phyloP scores from a whole-genome alignment of 2,329 filamentous ascomycete species.

The Lecanicillium sp. region DNA sequence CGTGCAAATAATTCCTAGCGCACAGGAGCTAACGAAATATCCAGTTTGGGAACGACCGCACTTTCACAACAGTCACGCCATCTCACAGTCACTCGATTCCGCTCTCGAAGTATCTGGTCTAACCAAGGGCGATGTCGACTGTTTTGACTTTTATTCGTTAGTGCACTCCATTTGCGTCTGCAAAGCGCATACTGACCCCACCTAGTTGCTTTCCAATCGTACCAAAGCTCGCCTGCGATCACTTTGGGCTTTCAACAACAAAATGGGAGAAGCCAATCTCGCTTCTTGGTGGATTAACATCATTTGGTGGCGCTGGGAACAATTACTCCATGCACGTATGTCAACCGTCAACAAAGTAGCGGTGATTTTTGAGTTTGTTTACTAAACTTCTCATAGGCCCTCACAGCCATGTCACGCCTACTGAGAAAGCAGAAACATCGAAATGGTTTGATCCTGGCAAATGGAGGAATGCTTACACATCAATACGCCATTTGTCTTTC shows the following conservation, averaged over 20 bases:
- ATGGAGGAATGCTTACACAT: constrained; percentile 57
- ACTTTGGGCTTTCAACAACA: constrained; percentile 44
- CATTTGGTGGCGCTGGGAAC: constrained; percentile 62
- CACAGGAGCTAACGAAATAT: too few species aligned
- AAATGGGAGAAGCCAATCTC: constrained; percentile 44
- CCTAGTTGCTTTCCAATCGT: constrained; percentile 61
- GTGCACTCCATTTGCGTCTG: constrained; percentile 9
- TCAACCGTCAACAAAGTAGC: constrained; percentile 21
- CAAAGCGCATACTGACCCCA: background rate
- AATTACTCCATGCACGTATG: constrained; percentile 62
- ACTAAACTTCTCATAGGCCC: constrained; percentile 15
- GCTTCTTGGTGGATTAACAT: constrained; percentile 56
- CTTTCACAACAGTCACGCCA: constrained; percentile 48
- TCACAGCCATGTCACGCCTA: constrained; percentile 47
- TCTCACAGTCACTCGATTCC: constrained; percentile 48
- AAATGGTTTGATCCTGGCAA: constrained; percentile 53
- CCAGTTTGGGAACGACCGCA: constrained; percentile 54
- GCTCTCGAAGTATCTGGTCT: constrained; percentile 40
- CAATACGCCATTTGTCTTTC: constrained; percentile 55
- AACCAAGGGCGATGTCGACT: constrained; percentile 42
- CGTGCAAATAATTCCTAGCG: too few species aligned
- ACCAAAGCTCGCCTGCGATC: constrained; percentile 54
- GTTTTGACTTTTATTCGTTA: constrained; percentile 56
- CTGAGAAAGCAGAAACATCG: constrained; percentile 36
- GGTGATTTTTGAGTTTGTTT: too few species aligned